Evolutionary conservation across 306 rosid species (phyloP).

Genomic region (Quillaja saponaria): DNA sequence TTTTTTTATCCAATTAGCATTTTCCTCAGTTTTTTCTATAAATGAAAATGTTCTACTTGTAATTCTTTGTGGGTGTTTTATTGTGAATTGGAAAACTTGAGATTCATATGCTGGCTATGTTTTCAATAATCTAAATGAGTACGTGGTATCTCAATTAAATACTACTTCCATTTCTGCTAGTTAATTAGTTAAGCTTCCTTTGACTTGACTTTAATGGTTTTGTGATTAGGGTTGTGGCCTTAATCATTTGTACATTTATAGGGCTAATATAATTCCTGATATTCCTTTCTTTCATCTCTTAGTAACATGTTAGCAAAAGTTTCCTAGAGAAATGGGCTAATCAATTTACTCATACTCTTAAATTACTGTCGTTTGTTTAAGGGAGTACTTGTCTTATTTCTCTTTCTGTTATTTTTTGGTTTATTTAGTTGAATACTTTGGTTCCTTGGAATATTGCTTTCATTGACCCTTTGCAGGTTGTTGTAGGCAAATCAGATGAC

Average conservation of each 20-base stretch:
- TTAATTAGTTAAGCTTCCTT: slow-evolving; percentile 7
- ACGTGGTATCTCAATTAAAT: too few relatives aligned
- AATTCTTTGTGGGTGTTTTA: slow-evolving; percentile 6
- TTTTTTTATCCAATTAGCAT: neutral
- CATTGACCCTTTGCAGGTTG: slow-evolving; percentile 35
- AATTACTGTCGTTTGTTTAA: too few relatives aligned
- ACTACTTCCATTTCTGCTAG: too few relatives aligned
- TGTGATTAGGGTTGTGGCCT: slow-evolving; percentile 5
- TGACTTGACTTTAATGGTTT: slow-evolving; percentile 3
- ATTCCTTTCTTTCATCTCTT: slow-evolving; percentile 14
- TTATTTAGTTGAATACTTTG: slow-evolving; percentile 19
- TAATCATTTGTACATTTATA: slow-evolving; percentile 8
- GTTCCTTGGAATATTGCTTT: slow-evolving; percentile 30
- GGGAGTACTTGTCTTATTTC: too few relatives aligned
- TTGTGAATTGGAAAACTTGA: too few relatives aligned
- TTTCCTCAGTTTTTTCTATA: slow-evolving; percentile 5
- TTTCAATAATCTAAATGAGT: too few relatives aligned
- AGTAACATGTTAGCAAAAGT: neutral
- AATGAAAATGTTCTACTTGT: neutral
- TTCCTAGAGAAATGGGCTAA: slow-evolving; percentile 2
- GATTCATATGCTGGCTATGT: too few relatives aligned
- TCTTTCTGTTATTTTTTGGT: slow-evolving; percentile 2
- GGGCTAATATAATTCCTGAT: neutral
- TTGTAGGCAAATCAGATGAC: slow-evolving; percentile 66
- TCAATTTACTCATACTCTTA: neutral